A percentile compares a stretch with the other conserved stretches of the same genome.
phyloP scores from a whole-genome alignment of 768 basidiomycete species.

The Podaxis sp. region DNA sequence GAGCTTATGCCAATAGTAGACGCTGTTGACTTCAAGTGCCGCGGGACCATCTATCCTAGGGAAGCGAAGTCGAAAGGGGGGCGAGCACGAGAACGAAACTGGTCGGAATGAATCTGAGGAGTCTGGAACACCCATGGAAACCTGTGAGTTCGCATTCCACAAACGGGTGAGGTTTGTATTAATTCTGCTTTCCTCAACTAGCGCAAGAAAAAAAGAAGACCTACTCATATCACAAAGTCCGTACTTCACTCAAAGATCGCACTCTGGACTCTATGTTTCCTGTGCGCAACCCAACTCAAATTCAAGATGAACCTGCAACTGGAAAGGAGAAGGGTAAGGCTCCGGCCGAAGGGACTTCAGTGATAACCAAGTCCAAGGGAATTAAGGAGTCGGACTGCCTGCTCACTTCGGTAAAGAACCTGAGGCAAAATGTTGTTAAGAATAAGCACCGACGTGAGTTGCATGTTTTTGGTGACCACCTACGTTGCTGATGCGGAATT shows the following conservation, averaged over 20 bases:
- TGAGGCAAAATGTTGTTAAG: conserved; percentile 60
- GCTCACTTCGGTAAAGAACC: conserved; percentile 67
- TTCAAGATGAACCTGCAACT: conserved; percentile 9
- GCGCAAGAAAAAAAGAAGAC: conserved; percentile 43
- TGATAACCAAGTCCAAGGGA: conserved; percentile 37
- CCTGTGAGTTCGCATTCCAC: background rate
- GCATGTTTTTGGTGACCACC: background rate
- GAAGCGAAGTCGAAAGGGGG: conserved; percentile 42
- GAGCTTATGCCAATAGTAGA: conserved; percentile 35
- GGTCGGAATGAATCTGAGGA: conserved; percentile 24
- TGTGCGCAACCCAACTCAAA: conserved; percentile 51
- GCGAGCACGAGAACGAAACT: conserved; percentile 22
- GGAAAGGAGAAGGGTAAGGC: conserved; percentile 17
- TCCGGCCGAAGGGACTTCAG: conserved; percentile 19
- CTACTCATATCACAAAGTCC: conserved; percentile 86
- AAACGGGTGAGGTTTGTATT: background rate
- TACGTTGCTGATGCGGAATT: conserved; percentile 1
- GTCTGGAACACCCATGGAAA: background rate
- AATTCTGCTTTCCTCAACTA: conserved; percentile 8
- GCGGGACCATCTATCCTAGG: conserved; percentile 28
- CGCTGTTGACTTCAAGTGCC: conserved; percentile 55
- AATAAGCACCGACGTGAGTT: conserved; percentile 68
- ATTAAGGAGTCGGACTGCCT: conserved; percentile 76
- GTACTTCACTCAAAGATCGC: conserved; percentile 82
- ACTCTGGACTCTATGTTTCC: conserved; percentile 97